phyloP scores from a whole-genome alignment of 139 green algal genomes.

The Asterochloris erici region DNA sequence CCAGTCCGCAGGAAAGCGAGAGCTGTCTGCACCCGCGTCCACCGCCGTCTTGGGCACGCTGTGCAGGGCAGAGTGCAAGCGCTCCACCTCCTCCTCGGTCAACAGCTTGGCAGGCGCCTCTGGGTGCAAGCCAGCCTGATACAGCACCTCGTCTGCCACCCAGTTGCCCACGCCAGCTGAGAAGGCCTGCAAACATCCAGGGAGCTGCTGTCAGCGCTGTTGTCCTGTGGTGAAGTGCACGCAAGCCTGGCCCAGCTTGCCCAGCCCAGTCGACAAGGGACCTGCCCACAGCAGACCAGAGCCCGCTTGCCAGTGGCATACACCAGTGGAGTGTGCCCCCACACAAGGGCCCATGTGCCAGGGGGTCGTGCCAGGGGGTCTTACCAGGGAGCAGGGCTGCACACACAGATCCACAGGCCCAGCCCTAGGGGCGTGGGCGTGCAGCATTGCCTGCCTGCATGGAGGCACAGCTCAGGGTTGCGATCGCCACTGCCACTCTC shows the following conservation, averaged over 20 bases:
- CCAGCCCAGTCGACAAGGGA: not conserved
- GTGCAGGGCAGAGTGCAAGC: conserved; percentile 26
- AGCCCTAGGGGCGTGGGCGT: no score
- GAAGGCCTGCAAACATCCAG: conserved; percentile 44
- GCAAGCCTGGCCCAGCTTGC: not conserved
- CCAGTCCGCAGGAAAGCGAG: conserved; percentile 62
- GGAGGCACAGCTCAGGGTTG: no score
- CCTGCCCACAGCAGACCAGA: not conserved
- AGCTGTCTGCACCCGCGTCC: conserved; percentile 52
- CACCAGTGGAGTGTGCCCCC: not conserved
- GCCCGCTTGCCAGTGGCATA: not conserved
- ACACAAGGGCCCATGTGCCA: not conserved
- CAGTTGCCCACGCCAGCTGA: conserved; percentile 86
- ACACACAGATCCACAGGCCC: no score
- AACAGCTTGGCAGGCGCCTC: conserved; percentile 54
- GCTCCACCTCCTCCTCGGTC: conserved; percentile 21
- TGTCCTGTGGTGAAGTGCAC: not conserved
- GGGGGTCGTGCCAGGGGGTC: not conserved
- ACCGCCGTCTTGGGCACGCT: conserved; percentile 56
- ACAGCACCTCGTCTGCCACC: conserved; percentile 84
- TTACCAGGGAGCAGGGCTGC: not conserved
- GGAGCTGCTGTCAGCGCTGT: not conserved
- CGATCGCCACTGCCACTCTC: no score
- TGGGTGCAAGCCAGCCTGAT: conserved; percentile 61
- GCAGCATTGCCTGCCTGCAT: no score